Percentiles rank a stretch among this genome's conserved stretches.
phyloP scores from a whole-genome alignment of 192 early-diverging fungal species.

The Coemansia sp. region DNA sequence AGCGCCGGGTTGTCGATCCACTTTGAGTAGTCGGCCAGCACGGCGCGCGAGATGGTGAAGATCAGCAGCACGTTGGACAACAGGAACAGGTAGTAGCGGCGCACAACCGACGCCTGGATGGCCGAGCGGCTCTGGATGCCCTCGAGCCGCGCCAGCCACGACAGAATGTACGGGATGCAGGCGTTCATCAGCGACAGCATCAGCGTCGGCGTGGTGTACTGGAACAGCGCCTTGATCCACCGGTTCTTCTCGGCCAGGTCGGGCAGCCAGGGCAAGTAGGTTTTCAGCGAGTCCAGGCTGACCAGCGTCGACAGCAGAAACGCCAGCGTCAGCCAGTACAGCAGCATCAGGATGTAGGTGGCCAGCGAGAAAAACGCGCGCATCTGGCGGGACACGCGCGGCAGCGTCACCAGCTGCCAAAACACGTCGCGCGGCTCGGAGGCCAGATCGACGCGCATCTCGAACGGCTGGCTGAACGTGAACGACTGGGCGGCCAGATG shows the following conservation, averaged over 20 bases:
- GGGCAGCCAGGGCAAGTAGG: conserved; percentile 56
- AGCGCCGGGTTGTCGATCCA: conserved; percentile 66
- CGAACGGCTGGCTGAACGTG: conserved; percentile 40
- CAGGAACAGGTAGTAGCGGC: conserved; percentile 69
- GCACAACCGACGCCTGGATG: conserved; percentile 48
- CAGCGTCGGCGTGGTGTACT: conserved; percentile 39
- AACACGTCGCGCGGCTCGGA: conserved; percentile 48
- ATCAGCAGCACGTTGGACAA: conserved; percentile 72
- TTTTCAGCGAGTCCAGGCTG: conserved; percentile 38
- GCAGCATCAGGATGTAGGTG: conserved; percentile 57
- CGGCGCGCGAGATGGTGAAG: conserved; percentile 64
- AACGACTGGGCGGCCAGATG: conserved; percentile 49
- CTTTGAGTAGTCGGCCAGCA: conserved; percentile 60
- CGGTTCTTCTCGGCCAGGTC: conserved; percentile 35
- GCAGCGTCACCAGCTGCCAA: conserved; percentile 43
- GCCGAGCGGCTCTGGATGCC: conserved; percentile 41
- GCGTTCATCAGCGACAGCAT: conserved; percentile 46
- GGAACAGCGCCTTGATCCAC: conserved; percentile 40
- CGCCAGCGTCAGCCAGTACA: conserved; percentile 73
- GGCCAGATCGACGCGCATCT: conserved; percentile 40
- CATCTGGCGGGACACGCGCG: conserved; percentile 13
- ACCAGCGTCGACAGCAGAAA: conserved; percentile 61
- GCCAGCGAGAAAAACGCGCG: conserved; percentile 34
- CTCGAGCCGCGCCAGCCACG: conserved; percentile 40
- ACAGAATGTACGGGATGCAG: conserved; percentile 32